Conservation (phyloP, 371 early-diverging fungal species). For the Haplosporangium sp. region DNA sequence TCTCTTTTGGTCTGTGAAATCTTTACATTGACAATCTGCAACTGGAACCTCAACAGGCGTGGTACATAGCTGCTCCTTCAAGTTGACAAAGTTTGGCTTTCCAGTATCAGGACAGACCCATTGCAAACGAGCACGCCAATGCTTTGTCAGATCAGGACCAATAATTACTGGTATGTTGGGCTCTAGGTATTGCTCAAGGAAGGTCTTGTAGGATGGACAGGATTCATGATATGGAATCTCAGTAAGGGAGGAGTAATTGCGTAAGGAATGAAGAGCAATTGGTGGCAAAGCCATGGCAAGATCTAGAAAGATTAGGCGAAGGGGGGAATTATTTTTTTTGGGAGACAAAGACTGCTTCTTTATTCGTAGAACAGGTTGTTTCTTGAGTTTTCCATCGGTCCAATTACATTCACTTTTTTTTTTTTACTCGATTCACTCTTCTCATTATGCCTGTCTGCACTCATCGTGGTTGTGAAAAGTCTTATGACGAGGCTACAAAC, state of each 20-base stretch:
- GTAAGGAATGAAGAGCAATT: conserved; percentile 21
- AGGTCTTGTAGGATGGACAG: conserved; percentile 63
- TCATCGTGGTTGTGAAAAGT: conserved; percentile 87
- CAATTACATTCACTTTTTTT: neutral
- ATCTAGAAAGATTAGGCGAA: conserved; percentile 24
- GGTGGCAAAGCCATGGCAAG: conserved; percentile 29
- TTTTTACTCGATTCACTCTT: neutral
- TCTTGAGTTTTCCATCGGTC: conserved; percentile 4
- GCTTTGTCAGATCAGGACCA: conserved; percentile 63
- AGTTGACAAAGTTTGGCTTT: conserved; percentile 21
- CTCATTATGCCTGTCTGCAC: conserved; percentile 72
- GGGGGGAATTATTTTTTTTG: neutral
- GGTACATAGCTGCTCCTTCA: conserved; percentile 40
- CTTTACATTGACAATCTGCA: conserved; percentile 66
- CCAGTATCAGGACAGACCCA: conserved; percentile 63
- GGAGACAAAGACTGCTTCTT: too few relatives aligned
- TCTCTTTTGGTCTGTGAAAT: conserved; percentile 74
- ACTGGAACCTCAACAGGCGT: conserved; percentile 63
- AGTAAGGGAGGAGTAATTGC: conserved; percentile 32
- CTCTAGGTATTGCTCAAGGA: conserved; percentile 63
- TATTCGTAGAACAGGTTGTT: conserved; percentile 3
- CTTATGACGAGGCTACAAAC: conserved; percentile 78
- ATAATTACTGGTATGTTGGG: conserved; percentile 74
- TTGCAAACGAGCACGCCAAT: conserved; percentile 71
- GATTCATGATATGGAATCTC: conserved; percentile 59